A percentile compares a stretch with the other conserved stretches of the same genome.
phyloP scores from a whole-genome alignment of 306 rosid species.

The Casuarina equisetifolia region DNA sequence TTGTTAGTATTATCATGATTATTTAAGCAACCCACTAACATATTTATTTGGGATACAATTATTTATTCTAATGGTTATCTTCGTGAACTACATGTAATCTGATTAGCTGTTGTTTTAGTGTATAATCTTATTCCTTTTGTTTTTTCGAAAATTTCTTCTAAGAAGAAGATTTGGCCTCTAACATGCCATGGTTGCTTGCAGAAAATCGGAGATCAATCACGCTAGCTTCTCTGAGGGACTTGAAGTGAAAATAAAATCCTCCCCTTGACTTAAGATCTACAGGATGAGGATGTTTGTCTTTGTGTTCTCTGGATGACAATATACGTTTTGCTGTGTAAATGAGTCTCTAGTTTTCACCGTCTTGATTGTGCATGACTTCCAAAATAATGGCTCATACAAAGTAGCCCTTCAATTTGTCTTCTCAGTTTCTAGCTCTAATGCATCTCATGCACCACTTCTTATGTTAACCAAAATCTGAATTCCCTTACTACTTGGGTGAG shows the following conservation, averaged over 20 bases:
- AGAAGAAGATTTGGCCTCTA: background rate
- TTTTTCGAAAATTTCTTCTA: background rate
- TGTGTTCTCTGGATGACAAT: background rate
- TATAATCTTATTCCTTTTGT: background rate
- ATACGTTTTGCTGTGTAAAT: background rate
- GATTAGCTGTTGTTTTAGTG: background rate
- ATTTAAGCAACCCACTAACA: background rate
- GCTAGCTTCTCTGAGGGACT: constrained; percentile 24
- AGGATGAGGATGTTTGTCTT: background rate
- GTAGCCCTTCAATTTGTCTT: background rate
- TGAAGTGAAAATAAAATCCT: constrained; percentile 12
- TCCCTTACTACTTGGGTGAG: too few species aligned
- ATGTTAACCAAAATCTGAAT: background rate
- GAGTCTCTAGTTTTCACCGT: background rate
- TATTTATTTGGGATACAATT: background rate
- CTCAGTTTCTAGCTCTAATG: background rate
- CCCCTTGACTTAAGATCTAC: background rate
- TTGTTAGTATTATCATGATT: background rate
- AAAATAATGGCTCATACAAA: background rate
- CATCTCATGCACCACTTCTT: background rate
- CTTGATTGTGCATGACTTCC: background rate
- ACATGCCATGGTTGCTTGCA: constrained; percentile 34
- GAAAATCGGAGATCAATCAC: constrained; percentile 48
- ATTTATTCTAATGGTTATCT: background rate
- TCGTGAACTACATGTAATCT: background rate